These are phyloP conservation scores for Aphanomyces euteiches DNA, from an alignment of 352 stramenopile genomes.

Conservation along the genomic window DNA sequence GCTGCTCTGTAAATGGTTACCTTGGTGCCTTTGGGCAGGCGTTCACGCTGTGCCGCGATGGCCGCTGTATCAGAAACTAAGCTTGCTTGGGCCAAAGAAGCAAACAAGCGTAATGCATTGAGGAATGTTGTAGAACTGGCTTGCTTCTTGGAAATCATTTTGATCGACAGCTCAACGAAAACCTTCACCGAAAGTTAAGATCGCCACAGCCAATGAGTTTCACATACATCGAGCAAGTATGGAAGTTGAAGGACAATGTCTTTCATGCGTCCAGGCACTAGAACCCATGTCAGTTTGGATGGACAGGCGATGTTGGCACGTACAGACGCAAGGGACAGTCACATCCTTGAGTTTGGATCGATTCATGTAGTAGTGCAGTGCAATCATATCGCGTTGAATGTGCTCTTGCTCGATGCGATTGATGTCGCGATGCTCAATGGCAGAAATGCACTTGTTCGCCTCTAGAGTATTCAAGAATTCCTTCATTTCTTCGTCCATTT, in stretches of 20 bases:
- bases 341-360: slow-evolving; percentile 63
- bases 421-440: slow-evolving; percentile 25
- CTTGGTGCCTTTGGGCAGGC: slow-evolving; percentile 34
- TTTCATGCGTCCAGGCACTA: slow-evolving; percentile 59
- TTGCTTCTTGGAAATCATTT: slow-evolving; percentile 53
- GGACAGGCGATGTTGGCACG: slow-evolving; percentile 17
- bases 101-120: slow-evolving; percentile 58
- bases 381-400: slow-evolving; percentile 57
- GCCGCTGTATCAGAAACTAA: slow-evolving; percentile 60
- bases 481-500: slow-evolving; percentile 23
- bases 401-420: slow-evolving; percentile 20
- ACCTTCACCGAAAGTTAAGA: background rate
- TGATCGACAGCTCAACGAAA: slow-evolving; percentile 46
- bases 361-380: slow-evolving; percentile 67
- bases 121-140: slow-evolving; percentile 50
- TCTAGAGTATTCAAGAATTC: slow-evolving; percentile 16
- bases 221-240: slow-evolving; percentile 62
- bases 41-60: slow-evolving; percentile 54
- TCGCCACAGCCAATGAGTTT: background rate
- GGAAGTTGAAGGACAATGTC: slow-evolving; percentile 72
- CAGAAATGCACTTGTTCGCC: slow-evolving; percentile 20
- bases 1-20: slow-evolving; percentile 18
- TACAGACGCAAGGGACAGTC: slow-evolving; percentile 60
- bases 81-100: slow-evolving; percentile 64
- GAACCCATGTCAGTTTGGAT: background rate